phyloP scores from a whole-genome alignment of 2,329 filamentous ascomycete genomes.

The Penicillium sp. region DNA sequence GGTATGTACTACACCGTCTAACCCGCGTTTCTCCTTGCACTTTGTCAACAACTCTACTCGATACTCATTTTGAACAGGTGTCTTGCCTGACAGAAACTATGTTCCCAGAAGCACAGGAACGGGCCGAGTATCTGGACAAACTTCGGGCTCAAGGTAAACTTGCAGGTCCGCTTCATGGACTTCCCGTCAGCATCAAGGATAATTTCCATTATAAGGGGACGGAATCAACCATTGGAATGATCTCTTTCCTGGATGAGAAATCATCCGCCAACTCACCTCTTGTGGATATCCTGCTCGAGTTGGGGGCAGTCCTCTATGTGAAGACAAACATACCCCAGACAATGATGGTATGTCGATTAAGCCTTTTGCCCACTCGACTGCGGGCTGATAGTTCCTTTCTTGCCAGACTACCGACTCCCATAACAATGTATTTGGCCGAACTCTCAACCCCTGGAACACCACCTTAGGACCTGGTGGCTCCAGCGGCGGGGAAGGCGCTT shows the following conservation, averaged over 20 bases:
- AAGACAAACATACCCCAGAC: constrained; percentile 57
- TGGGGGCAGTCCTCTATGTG: constrained; percentile 42
- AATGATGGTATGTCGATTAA: constrained; percentile 52
- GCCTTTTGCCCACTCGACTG: constrained; percentile 1
- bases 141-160: constrained; percentile 23
- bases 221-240: constrained; percentile 18
- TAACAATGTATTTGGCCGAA: constrained; percentile 46
- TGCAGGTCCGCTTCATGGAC: constrained; percentile 31
- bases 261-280: constrained; percentile 17
- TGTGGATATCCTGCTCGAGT: constrained; percentile 19
- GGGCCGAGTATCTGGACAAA: constrained; percentile 28
- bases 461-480: constrained; percentile 35
- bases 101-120: constrained; percentile 25
- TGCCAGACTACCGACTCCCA: constrained; percentile 35
- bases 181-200: constrained; percentile 35
- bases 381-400: background rate
- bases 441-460: constrained; percentile 41
- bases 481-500: constrained; percentile 55
- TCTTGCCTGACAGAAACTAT: constrained; percentile 32
- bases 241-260: constrained; percentile 14
- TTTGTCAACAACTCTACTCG: background rate
- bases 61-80: constrained; percentile 5
- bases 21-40: background rate
- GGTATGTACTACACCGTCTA: constrained; percentile 17
- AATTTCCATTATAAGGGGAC: constrained; percentile 33